Percentiles rank a stretch among this genome's conserved stretches.
Conservation (phyloP, 495 filamentous ascomycete genomes). For the Stereocaulon alpinum region DNA sequence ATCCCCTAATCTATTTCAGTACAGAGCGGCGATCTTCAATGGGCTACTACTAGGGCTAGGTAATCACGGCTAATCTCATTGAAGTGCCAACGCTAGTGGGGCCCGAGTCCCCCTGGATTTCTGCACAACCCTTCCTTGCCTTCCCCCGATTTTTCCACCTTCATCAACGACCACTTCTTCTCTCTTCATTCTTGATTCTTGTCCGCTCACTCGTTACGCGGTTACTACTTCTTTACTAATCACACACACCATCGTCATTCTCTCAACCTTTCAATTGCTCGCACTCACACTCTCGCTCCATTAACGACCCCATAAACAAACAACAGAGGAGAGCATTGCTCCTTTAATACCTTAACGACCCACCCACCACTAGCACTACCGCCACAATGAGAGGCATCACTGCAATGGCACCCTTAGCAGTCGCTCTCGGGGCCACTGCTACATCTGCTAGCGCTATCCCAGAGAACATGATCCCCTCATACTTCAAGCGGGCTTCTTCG, state of each 20-base stretch:
- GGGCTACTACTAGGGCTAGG: too few species aligned
- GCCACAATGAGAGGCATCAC: constrained; percentile 21
- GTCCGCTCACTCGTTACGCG: constrained; percentile 18
- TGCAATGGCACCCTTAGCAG: constrained; percentile 16
- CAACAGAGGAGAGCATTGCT: neutral
- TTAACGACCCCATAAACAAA: constrained; percentile 22
- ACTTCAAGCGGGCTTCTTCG: constrained; percentile 17
- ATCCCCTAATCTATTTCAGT: neutral
- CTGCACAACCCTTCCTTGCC: neutral
- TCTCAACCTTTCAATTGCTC: constrained; percentile 23
- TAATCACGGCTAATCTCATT: too few species aligned
- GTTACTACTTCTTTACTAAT: constrained; percentile 12
- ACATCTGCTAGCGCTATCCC: constrained; percentile 14
- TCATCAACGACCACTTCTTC: constrained; percentile 19
- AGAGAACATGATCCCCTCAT: constrained; percentile 15
- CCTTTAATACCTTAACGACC: neutral
- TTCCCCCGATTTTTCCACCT: constrained; percentile 11
- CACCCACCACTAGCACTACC: neutral
- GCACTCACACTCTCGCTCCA: constrained; percentile 22
- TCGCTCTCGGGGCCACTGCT: constrained; percentile 20
- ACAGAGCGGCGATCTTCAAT: neutral
- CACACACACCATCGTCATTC: constrained; percentile 23
- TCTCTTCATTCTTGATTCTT: constrained; percentile 28
- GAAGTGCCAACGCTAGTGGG: neutral
- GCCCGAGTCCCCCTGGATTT: neutral